Percentiles rank a stretch among this genome's conserved stretches.
Evolutionary conservation across 2,329 filamentous ascomycete genomes (phyloP).

Genomic region (Aspergillus sp.): DNA sequence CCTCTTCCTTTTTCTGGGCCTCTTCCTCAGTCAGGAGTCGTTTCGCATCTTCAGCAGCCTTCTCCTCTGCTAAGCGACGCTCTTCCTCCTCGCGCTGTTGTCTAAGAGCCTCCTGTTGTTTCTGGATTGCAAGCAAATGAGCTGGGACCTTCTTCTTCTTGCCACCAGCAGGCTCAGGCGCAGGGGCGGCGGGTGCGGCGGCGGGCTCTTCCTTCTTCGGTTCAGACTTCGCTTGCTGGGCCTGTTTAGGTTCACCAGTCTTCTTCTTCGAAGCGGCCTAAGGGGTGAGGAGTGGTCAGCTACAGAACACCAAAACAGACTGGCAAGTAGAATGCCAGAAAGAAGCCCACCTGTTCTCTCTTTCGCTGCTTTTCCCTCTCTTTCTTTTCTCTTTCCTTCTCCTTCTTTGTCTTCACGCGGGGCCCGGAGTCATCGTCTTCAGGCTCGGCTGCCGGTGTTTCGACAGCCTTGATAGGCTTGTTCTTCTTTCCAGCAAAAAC

Average conservation of each 20-base stretch:
- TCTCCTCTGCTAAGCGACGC: slow-evolving; percentile 40
- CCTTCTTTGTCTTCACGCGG: slow-evolving; percentile 88
- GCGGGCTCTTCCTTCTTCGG: slow-evolving; percentile 51
- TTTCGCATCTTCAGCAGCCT: slow-evolving; percentile 41
- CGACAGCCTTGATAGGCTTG: slow-evolving; percentile 49
- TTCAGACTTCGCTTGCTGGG: slow-evolving; percentile 18
- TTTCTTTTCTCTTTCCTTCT: slow-evolving; percentile 98
- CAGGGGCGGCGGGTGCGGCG: slow-evolving; percentile 31
- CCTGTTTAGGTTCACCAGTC: slow-evolving; percentile 44
- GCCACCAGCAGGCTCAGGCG: slow-evolving; percentile 49
- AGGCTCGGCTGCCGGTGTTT: slow-evolving; percentile 44
- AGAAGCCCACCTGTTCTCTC: slow-evolving; percentile 78
- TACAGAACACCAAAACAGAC: neutral
- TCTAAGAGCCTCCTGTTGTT: slow-evolving; percentile 48
- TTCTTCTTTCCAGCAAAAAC: slow-evolving; percentile 71
- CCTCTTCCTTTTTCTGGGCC: slow-evolving; percentile 48
- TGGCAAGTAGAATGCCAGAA: neutral
- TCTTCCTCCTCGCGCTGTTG: slow-evolving; percentile 49
- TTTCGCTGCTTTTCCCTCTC: slow-evolving; percentile 98
- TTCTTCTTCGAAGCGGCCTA: slow-evolving; percentile 87
- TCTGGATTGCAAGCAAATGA: slow-evolving; percentile 51
- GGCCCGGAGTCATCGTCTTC: slow-evolving; percentile 57
- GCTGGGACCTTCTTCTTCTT: slow-evolving; percentile 88
- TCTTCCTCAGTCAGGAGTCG: slow-evolving; percentile 43
- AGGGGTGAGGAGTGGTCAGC: slow-evolving; percentile 4